Base-by-base conservation (phyloP, 352 stramenopile genomes). In the Phytophthora crassamura region DNA sequence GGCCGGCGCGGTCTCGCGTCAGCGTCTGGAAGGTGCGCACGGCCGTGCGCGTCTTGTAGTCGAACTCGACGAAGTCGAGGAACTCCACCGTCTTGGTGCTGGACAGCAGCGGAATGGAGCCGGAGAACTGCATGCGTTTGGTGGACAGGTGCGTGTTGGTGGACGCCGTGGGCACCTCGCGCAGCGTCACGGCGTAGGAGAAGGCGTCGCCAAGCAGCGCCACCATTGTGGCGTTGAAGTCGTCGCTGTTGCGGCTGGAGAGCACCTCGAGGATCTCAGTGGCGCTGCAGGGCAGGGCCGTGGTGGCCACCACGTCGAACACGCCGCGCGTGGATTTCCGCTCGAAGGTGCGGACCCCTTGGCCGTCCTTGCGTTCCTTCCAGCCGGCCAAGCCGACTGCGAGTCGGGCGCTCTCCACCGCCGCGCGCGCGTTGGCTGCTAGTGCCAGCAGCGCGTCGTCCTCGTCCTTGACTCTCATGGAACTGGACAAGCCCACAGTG, bases 211-310 rank as follows among this genome's bases (percentile, higher is more conserved):
- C 72, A 20, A 59, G 55, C 2, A 80, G 68, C 6, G 68, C 72
- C 36, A 80, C 64, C 50, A 80, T 73, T 4, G 72, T 77, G 15
- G 72, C 68, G 43, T 80, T 80, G 20, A 80, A 75, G 47, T 75
- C 68, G 51, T 80, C 72, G 33, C 68, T 72, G 33, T 63, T 67
- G 59, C 46, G 64, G 34, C 64, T 75, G 5, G 72, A 67, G n/a
- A 80, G 52, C 47, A 72, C 64, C 7, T 73, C 59, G 1, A 75
- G 46, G 6, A 77, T 65, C 47, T 80, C 72, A 1, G 25, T 67
- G 28, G 47, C 59, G 57, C 68, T 80, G 56, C 64, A 77, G 0
- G 72, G 64, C 32, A 80, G 55, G 14, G 48, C 36, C 6, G 68
- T 64, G 7, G 56, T 64, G 2, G 68, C 72, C 16, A 63, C 52